Conservation (phyloP, 225 moss, liverwort and hornwort species). For the Pseudoscleropodium purum region DNA sequence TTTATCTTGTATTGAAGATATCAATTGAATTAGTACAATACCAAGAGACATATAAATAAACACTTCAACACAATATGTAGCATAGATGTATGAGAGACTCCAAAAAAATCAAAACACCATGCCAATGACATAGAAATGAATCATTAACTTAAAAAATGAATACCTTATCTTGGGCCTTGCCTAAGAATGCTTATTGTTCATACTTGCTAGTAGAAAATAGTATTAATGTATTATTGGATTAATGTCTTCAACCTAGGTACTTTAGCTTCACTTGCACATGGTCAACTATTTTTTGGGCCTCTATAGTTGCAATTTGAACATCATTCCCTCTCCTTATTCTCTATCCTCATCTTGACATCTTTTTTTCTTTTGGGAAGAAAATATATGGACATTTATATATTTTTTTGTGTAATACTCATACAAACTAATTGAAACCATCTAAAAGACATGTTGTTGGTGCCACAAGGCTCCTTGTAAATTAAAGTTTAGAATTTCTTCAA, state of each 20-base stretch:
- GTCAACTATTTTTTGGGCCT: background rate
- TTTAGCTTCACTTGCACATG: background rate
- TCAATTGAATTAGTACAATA: background rate
- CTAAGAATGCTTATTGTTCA: background rate
- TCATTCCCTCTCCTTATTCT: too few species aligned
- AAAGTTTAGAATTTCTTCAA: background rate
- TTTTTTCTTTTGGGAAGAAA: background rate
- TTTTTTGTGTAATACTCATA: background rate
- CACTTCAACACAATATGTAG: background rate
- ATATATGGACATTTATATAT: background rate
- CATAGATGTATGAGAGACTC: background rate
- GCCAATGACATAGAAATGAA: background rate
- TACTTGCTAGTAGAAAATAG: background rate
- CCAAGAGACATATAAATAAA: background rate
- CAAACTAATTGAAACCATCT: background rate
- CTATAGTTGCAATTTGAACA: accelerated
- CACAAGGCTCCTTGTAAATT: background rate
- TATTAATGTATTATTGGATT: background rate
- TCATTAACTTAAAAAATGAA: background rate
- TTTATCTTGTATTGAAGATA: background rate
- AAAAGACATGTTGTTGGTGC: background rate
- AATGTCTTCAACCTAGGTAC: background rate
- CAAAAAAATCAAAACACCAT: background rate
- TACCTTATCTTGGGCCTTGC: background rate
- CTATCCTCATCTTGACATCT: accelerated